A percentile compares a stretch with the other conserved stretches of the same genome.
These are phyloP conservation scores for Boletellus sp. DNA, from an alignment of 768 basidiomycete genomes.

Conservation along the genomic window DNA sequence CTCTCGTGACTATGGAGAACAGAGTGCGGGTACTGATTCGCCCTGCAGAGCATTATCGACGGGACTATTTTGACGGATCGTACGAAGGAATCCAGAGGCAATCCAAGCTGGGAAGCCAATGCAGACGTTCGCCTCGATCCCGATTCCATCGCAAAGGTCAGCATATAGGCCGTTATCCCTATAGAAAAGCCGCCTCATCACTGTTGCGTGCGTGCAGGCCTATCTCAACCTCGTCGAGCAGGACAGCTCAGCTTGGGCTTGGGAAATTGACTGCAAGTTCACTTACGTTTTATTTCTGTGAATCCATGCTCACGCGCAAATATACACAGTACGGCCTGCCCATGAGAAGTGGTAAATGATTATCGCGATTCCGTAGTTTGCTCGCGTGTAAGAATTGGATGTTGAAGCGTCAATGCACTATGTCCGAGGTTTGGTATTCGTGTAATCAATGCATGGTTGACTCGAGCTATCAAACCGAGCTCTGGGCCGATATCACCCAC, in stretches of 20 bases:
- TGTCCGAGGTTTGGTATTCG: neutral
- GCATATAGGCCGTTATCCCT: conserved; percentile 12
- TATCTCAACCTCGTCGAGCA: conserved; percentile 67
- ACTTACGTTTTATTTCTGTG: neutral
- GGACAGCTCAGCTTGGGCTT: conserved; percentile 70
- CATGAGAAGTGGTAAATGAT: conserved; percentile 47
- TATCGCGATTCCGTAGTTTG: neutral
- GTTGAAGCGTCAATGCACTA: neutral
- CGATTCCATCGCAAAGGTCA: conserved; percentile 65
- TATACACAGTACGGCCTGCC: conserved; percentile 43
- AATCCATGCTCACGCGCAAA: neutral
- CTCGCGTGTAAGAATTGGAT: neutral
- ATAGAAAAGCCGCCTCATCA: neutral
- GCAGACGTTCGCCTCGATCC: conserved; percentile 51
- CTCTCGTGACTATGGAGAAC: conserved; percentile 7
- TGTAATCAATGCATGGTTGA: neutral
- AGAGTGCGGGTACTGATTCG: neutral
- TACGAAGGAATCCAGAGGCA: conserved; percentile 27
- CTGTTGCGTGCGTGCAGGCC: conserved; percentile 37
- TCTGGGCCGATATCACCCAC: too few species aligned
- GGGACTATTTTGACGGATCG: conserved; percentile 48
- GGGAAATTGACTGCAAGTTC: conserved; percentile 72
- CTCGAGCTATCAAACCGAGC: neutral
- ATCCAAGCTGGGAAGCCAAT: conserved; percentile 42
- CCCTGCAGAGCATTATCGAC: conserved; percentile 60